Evolutionary conservation across 2,329 filamentous ascomycete species (phyloP).

Genomic region (Pyrenophora tritici-repentis): DNA sequence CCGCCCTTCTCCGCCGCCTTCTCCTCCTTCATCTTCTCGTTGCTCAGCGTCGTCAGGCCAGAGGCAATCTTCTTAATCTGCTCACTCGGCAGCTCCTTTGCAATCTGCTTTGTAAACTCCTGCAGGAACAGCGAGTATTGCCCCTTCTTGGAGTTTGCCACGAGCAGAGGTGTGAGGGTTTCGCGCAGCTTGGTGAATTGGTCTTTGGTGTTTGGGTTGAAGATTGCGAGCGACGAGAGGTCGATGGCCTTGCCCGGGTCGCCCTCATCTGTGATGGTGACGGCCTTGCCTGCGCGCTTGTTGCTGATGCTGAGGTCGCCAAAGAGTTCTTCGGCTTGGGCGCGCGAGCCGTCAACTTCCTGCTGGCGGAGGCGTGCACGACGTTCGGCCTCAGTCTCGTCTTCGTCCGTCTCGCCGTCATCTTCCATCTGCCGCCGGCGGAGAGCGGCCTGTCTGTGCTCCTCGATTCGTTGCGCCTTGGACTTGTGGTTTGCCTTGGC

Average conservation of each 20-base stretch:
- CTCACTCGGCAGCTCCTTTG: conserved; percentile 84
- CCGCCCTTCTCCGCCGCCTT: conserved; percentile 90
- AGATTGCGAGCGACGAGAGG: conserved; percentile 77
- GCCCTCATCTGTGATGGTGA: conserved; percentile 70
- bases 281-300: conserved; percentile 67
- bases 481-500: conserved; percentile 90
- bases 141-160: conserved; percentile 78
- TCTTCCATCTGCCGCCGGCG: conserved; percentile 62
- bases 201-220: conserved; percentile 85
- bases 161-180: conserved; percentile 77
- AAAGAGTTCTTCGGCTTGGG: conserved; percentile 90
- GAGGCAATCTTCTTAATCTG: conserved; percentile 97
- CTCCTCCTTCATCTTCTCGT: conserved; percentile 99
- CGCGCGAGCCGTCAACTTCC: conserved; percentile 87
- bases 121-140: conserved; percentile 90
- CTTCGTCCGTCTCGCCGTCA: conserved; percentile 65
- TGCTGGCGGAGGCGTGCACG: conserved; percentile 75
- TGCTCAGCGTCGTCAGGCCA: conserved; percentile 83
- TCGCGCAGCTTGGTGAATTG: conserved; percentile 83
- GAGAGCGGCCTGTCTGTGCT: conserved; percentile 66
- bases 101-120: conserved; percentile 85
- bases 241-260: conserved; percentile 83
- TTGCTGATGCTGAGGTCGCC: conserved; percentile 74
- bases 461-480: conserved; percentile 83
- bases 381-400: conserved; percentile 73